Evolutionary conservation across 2,329 filamentous ascomycete genomes (phyloP).

Genomic region (Xylaria sp.): DNA sequence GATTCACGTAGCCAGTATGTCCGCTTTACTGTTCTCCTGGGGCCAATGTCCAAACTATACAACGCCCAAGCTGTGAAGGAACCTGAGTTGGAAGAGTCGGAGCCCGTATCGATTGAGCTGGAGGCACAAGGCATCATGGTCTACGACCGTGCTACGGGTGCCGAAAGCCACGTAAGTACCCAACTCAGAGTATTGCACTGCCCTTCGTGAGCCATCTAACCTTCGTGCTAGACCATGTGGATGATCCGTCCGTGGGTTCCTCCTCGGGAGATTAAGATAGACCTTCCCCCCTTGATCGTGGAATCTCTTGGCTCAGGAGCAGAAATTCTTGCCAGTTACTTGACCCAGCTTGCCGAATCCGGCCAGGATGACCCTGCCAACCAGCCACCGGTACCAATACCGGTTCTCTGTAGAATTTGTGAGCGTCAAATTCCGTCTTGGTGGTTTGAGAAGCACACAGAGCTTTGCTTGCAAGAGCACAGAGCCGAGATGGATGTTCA

Average conservation of each 20-base stretch:
- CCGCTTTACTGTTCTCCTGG: conserved; percentile 79
- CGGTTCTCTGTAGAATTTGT: conserved; percentile 94
- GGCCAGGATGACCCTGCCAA: conserved; percentile 79
- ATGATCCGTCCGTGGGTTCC: conserved; percentile 94
- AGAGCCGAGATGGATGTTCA: conserved; percentile 98
- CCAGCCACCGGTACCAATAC: conserved; percentile 78
- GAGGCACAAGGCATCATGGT: conserved; percentile 99
- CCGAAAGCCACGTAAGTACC: conserved; percentile 86
- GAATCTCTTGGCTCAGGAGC: conserved; percentile 94
- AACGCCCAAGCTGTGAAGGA: conserved; percentile 56
- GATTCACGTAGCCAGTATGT: conserved; percentile 93
- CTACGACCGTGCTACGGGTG: conserved; percentile 87
- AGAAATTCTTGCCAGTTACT: conserved; percentile 92
- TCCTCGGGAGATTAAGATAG: conserved; percentile 93
- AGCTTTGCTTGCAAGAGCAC: conserved; percentile 94
- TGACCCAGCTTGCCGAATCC: conserved; percentile 87
- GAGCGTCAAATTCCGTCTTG: conserved; percentile 96
- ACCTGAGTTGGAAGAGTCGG: conserved; percentile 52
- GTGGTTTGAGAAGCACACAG: conserved; percentile 99
- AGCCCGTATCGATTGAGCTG: conserved; percentile 75
- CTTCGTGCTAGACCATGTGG: conserved; percentile 86
- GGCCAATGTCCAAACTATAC: conserved; percentile 73
- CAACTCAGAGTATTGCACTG: conserved; percentile 2
- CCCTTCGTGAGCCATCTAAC: conserved; percentile 18
- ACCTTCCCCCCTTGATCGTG: conserved; percentile 87